Percentiles rank a stretch among this genome's conserved stretches.
These are phyloP conservation scores for Papiliotrema fonsecae DNA, from an alignment of 1,284 basidiomycete species.

Conservation along the genomic window DNA sequence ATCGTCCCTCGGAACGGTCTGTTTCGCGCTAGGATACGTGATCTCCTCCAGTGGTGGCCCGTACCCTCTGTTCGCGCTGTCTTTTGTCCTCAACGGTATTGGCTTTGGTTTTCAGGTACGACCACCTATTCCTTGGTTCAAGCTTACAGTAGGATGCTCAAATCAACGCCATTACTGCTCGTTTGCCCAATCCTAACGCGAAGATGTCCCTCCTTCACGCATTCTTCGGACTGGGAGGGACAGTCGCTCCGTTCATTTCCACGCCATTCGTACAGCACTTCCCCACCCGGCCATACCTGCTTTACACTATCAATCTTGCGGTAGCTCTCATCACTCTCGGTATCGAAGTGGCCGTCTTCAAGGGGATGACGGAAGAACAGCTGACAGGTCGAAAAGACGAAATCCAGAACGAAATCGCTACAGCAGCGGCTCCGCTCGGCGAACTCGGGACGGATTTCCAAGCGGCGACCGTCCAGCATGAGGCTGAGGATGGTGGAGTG, in stretches of 20 bases:
- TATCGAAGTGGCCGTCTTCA: constrained; percentile 12
- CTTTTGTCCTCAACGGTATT: constrained; percentile 1
- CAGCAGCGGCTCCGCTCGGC: neutral
- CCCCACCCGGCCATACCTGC: constrained; percentile 4
- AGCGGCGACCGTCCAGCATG: no score
- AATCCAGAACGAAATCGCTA: neutral
- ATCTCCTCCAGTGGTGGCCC: neutral
- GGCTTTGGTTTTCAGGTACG: constrained; percentile 1
- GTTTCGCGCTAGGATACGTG: neutral
- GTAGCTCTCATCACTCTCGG: constrained; percentile 7
- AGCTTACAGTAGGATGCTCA: constrained; percentile 15
- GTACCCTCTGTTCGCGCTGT: neutral
- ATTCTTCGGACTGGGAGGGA: constrained; percentile 54
- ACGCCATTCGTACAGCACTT: constrained; percentile 55
- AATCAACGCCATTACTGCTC: constrained; percentile 14
- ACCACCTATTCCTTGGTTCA: neutral
- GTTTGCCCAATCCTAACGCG: constrained; percentile 12
- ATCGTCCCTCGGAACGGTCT: neutral
- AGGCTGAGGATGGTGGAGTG: neutral
- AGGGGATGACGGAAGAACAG: constrained; percentile 14
- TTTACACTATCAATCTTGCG: constrained; percentile 14
- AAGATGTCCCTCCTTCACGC: constrained; percentile 21
- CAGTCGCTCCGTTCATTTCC: constrained; percentile 58
- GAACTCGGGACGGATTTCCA: no score
- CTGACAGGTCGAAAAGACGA: neutral